These are phyloP conservation scores for Aspergillus calidoustus DNA, from an alignment of 2,329 filamentous ascomycete species.

Conservation along the genomic window DNA sequence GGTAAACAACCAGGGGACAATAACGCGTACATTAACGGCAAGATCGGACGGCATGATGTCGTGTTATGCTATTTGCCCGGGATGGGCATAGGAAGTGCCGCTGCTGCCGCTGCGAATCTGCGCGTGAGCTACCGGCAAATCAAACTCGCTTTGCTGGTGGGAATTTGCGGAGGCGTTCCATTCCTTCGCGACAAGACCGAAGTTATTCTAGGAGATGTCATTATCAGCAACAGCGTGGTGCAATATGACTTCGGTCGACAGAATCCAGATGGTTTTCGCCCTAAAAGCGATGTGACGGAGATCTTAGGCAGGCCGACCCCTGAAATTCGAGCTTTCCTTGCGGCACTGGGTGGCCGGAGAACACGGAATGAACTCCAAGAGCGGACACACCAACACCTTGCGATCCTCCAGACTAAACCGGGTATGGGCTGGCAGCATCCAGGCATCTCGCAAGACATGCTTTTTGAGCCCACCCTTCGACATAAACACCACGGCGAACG, in stretches of 20 bases:
- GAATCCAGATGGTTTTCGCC: constrained; percentile 7
- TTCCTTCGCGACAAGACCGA: background rate
- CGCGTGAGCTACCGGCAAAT: background rate
- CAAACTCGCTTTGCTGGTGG: background rate
- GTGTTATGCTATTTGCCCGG: constrained; percentile 10
- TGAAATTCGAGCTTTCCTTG: background rate
- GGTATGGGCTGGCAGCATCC: background rate
- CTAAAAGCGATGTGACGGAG: background rate
- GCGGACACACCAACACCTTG: background rate
- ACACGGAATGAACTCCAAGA: background rate
- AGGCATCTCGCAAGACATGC: background rate
- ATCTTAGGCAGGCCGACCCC: background rate
- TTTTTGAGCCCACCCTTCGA: background rate
- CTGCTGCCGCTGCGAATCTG: background rate
- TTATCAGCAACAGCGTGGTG: background rate
- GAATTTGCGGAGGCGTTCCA: constrained; percentile 2
- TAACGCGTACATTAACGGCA: constrained; percentile 4
- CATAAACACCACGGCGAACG: background rate
- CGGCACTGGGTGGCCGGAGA: background rate
- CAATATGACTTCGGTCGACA: constrained; percentile 13
- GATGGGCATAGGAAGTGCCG: constrained; percentile 5
- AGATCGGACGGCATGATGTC: constrained; percentile 1
- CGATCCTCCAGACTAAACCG: background rate
- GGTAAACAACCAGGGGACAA: background rate
- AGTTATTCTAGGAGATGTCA: constrained; percentile 4